Conservation (phyloP, 2,329 filamentous ascomycete genomes). For the Fusarium odoratissimum region DNA sequence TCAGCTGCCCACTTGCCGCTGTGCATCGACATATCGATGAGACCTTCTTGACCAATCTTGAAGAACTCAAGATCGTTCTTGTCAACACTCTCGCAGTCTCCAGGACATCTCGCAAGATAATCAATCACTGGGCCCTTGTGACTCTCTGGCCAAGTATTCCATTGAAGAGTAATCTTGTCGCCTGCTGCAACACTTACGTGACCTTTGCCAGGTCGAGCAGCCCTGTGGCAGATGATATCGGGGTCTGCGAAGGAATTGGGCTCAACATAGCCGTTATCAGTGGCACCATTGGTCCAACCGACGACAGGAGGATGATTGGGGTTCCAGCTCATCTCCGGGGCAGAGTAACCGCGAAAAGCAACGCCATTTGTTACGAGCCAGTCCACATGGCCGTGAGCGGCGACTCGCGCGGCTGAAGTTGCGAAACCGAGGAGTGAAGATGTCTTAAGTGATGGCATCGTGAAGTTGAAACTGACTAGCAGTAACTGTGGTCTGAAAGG, state of each 20-base stretch:
- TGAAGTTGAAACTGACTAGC: background rate
- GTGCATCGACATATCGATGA: slow-evolving; percentile 59
- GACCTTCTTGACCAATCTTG: slow-evolving; percentile 71
- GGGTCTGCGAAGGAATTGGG: slow-evolving; percentile 52
- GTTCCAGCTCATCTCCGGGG: slow-evolving; percentile 40
- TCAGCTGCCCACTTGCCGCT: slow-evolving; percentile 52
- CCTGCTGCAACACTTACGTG: slow-evolving; percentile 55
- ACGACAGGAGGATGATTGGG: slow-evolving; percentile 34
- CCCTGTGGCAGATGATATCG: slow-evolving; percentile 62
- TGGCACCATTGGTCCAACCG: slow-evolving; percentile 39
- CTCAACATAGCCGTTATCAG: slow-evolving; percentile 63
- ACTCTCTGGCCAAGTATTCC: slow-evolving; percentile 56
- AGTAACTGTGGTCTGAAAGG: background rate
- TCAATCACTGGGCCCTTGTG: slow-evolving; percentile 68
- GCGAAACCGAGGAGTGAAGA: background rate
- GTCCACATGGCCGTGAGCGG: slow-evolving; percentile 41
- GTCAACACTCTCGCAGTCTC: slow-evolving; percentile 65
- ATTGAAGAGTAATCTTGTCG: slow-evolving; percentile 54
- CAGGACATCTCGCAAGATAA: slow-evolving; percentile 71
- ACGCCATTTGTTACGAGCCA: slow-evolving; percentile 42
- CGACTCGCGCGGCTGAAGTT: background rate
- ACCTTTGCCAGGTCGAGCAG: slow-evolving; percentile 51
- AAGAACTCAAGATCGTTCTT: slow-evolving; percentile 67
- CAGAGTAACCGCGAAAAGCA: slow-evolving; percentile 40
- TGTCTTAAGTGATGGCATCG: slow-evolving; percentile 11